phyloP scores from a whole-genome alignment of 2,329 filamentous ascomycete species.

The Penicillium janthinellum region DNA sequence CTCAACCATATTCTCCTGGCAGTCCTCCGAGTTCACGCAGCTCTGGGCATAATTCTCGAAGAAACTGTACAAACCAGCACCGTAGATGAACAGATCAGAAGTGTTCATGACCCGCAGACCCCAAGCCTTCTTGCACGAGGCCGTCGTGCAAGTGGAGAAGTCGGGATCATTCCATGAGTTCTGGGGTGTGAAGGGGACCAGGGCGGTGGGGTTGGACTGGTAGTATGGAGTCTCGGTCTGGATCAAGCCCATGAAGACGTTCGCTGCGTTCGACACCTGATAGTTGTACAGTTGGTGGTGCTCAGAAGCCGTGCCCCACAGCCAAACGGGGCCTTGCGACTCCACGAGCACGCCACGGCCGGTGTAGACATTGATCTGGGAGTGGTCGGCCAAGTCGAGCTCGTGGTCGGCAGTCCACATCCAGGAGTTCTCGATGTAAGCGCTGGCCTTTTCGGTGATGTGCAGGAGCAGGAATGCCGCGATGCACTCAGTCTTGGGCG shows the following conservation, averaged over 20 bases:
- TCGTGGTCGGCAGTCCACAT: conserved; percentile 91
- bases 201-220: conserved; percentile 77
- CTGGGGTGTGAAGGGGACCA: conserved; percentile 49
- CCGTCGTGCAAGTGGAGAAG: conserved; percentile 63
- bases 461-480: conserved; percentile 70
- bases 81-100: conserved; percentile 67
- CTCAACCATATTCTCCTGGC: conserved; percentile 76
- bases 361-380: conserved; percentile 75
- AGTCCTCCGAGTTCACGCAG: conserved; percentile 68
- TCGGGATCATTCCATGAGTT: conserved; percentile 57
- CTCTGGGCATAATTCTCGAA: conserved; percentile 78
- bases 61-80: conserved; percentile 77
- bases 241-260: conserved; percentile 79
- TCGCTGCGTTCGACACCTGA: conserved; percentile 73
- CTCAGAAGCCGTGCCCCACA: conserved; percentile 72
- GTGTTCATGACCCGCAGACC: conserved; percentile 72
- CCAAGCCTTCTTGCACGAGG: conserved; percentile 71
- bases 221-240: conserved; percentile 88
- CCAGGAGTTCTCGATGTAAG: conserved; percentile 88
- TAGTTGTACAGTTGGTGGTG: conserved; percentile 73
- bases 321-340: conserved; percentile 76
- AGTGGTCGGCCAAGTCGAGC: conserved; percentile 71
- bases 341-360: conserved; percentile 82
- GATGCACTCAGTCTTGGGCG: conserved; percentile 67
- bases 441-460: conserved; percentile 58